Base-by-base conservation (phyloP, 257 asterid genomes). In the Salvia hispanica region DNA sequence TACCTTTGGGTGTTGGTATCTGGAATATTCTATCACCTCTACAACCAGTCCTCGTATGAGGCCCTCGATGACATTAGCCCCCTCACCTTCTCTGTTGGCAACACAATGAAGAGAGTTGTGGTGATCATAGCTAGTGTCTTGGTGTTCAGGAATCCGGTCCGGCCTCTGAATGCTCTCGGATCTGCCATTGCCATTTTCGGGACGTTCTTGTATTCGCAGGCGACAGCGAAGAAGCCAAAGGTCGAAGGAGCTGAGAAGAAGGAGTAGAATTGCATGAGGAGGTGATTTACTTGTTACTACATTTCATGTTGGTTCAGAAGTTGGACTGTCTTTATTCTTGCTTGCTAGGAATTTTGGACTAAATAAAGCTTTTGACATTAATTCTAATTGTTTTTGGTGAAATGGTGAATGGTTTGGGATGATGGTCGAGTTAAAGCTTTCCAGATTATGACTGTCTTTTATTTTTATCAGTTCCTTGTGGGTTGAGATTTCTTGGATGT, bases 41-140 rank as follows among this genome's bases (percentile, higher is more conserved):
- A 92, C 50, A 92, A 92, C 50, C 98, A 92, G 81, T 90, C 96
- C 9, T 92, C 98, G 0, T 92, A 92, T 43, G 97, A 92, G 61
- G 98, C 98, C 3, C 87, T 92, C 25, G 98, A 92, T 81, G 98
- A 92, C 66, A 92, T 92, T 62, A 92, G 97, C 67, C 98, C 98
- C 0, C 87, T 92, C 60, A 79, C 98, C 10, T 92, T 92, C 77
- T 92, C 97, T 0, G 94, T 92, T 11, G 97, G 98, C 67, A 92
- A 92, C 57, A 92, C 97, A 0, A 92, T 92, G 98, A 92, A 92
- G 88, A 86, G 98, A 42, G 98, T 92, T 31, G 98, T 92, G 76
- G 98, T 92, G 46, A 92, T 92, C 64, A 82, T 92, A 36, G 88
- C 97, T 13, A 83, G 91, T 1, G 95, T 92, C 15, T 77, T 92